Base-by-base conservation (phyloP, 108 stramenopile species). In the Nitzschia inconspicua region DNA sequence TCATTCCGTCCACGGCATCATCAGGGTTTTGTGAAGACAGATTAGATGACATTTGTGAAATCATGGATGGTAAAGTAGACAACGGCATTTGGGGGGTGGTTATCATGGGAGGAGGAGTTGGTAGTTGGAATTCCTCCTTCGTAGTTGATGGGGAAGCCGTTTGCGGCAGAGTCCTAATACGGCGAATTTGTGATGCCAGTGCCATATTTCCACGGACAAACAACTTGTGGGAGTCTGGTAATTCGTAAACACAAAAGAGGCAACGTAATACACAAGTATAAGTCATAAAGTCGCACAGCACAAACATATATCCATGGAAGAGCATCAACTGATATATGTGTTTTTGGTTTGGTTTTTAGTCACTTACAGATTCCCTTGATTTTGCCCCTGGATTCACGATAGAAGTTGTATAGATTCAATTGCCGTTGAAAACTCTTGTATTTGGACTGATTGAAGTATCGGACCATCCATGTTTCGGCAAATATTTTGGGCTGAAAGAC, bases 341-440 rank as follows among this genome's bases (percentile, higher is more conserved):
- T 46, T 20, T 9, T 39, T 11, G 37, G 9, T 11, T 9, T 11
- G 11, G 37, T 11, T 23, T 1, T 2, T 24, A 11, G 3, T 1
- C 3, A 61, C 60, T 61, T 48, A 61, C 60, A 61, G 24, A 61
- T 47, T 22, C 60, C 60, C 24, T 48, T 47, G 13, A 61, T 61
- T 3, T 20, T 19, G 1, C 47, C 47, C 7, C 22, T 8, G 2
- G 29, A 24, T 20, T 48, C 60, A 8, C 60, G 35, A 13, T n/a
- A 23, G 24, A 61, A 61, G 6, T 18, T 47, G 40, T 61, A 61
- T 2, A 61, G 37, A 48, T 61, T 61, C 46, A 61, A 22, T 48
- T 61, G 60, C 4, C 60, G 29, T 37, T 61, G 60, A 48, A 61
- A 61, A 16, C 47, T 48, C 34, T 61, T 61, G 60, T 61, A 61